These are phyloP conservation scores for Jimgerdemannia flammicorona DNA, from an alignment of 192 early-diverging fungal species.

Conservation along the genomic window DNA sequence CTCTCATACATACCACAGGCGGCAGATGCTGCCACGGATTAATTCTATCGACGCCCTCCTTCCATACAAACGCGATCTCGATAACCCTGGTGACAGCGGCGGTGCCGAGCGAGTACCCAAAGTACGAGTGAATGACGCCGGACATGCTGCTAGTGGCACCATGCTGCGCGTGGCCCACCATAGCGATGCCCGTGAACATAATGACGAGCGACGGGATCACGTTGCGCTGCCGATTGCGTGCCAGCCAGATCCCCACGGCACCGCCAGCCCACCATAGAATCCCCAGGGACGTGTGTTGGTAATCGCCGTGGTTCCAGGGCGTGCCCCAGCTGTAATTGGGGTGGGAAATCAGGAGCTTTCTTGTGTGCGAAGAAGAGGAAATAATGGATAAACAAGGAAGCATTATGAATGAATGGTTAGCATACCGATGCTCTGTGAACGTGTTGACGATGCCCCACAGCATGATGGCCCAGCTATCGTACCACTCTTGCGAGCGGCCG, in stretches of 20 bases:
- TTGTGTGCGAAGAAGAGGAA: neutral
- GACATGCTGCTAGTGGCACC: constrained; percentile 36
- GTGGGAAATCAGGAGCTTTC: neutral
- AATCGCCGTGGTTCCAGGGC: constrained; percentile 61
- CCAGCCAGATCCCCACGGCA: constrained; percentile 49
- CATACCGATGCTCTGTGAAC: constrained; percentile 65
- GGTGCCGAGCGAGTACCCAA: constrained; percentile 57
- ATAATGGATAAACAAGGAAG: neutral
- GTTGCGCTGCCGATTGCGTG: constrained; percentile 41
- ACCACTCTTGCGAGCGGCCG: constrained; percentile 63
- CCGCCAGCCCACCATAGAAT: constrained; percentile 69
- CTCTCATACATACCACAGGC: constrained; percentile 27
- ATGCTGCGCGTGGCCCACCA: constrained; percentile 58
- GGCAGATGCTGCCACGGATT: constrained; percentile 36
- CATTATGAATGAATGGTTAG: constrained; percentile 1
- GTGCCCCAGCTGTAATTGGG: constrained; percentile 24
- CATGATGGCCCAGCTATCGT: constrained; percentile 63
- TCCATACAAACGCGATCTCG: constrained; percentile 49
- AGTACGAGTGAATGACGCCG: constrained; percentile 58
- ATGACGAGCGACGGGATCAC: constrained; percentile 61
- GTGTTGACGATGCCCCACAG: constrained; percentile 67
- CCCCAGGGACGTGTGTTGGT: constrained; percentile 65
- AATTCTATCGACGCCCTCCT: constrained; percentile 20
- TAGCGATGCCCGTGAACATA: constrained; percentile 56
- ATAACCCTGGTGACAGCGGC: constrained; percentile 53